Percentiles rank a stretch among this genome's conserved stretches.
Evolutionary conservation across 305 asterid genomes (phyloP).

Genomic region (Plantago lanceolata): DNA sequence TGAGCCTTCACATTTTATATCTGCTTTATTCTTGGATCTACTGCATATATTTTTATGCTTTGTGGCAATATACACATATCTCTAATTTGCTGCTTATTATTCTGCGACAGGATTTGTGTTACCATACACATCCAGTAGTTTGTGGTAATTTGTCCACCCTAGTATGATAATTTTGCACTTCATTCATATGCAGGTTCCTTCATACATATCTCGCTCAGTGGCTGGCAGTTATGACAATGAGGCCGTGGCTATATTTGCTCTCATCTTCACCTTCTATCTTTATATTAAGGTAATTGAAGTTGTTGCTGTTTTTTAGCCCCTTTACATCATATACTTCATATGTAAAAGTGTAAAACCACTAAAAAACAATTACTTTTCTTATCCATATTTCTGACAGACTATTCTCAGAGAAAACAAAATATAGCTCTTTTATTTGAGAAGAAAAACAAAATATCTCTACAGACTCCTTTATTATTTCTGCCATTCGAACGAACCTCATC

Average conservation of each 20-base stretch:
- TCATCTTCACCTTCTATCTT: slow-evolving; percentile 92
- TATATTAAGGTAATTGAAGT: slow-evolving; percentile 67
- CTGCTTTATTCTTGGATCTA: neutral
- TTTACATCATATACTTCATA: slow-evolving; percentile 4
- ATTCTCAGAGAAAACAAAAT: slow-evolving; percentile 10
- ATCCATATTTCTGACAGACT: slow-evolving; percentile 17
- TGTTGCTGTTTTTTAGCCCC: slow-evolving; percentile 22
- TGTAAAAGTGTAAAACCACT: slow-evolving; percentile 8
- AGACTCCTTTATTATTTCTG: too few species aligned
- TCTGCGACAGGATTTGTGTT: slow-evolving; percentile 14
- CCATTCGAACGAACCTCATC: too few species aligned
- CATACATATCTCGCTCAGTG: slow-evolving; percentile 96
- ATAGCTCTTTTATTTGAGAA: slow-evolving; percentile 13
- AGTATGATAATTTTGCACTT: slow-evolving; percentile 19
- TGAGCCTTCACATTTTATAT: neutral
- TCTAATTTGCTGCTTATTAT: slow-evolving; percentile 6
- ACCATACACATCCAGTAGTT: slow-evolving; percentile 8
- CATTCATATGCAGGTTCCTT: slow-evolving; percentile 68
- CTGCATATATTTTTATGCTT: slow-evolving; percentile 1
- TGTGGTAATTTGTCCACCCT: slow-evolving; percentile 5
- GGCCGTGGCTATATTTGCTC: slow-evolving; percentile 98
- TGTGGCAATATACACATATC: slow-evolving; percentile 5
- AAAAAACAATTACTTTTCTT: slow-evolving; percentile 12
- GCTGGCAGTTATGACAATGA: slow-evolving; percentile 99
- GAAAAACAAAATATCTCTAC: too few species aligned